Evolutionary conservation across 169 alveolate genomes (phyloP).

Genomic region (Eimeria mitis): DNA sequence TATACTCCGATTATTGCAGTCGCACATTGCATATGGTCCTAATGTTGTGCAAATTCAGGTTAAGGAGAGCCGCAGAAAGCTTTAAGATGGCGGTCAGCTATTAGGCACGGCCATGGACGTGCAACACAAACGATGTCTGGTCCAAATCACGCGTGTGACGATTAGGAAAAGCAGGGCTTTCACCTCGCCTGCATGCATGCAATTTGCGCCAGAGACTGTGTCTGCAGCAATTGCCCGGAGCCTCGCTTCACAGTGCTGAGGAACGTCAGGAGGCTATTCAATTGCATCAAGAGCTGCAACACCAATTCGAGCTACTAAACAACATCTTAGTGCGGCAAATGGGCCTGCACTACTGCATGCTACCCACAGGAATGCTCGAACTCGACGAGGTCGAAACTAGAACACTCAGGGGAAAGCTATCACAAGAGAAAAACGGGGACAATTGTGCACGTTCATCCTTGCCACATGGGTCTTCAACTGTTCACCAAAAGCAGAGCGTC

Average conservation of each 20-base stretch:
- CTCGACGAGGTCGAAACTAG: not conserved
- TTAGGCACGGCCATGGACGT: not conserved
- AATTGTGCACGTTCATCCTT: not conserved
- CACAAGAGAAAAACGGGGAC: not conserved
- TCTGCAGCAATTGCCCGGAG: slow-evolving; percentile 66
- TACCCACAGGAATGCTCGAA: slow-evolving; percentile 8
- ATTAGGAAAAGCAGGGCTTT: not conserved
- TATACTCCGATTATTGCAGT: not conserved
- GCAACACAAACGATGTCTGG: not conserved
- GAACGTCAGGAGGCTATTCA: slow-evolving; percentile 48
- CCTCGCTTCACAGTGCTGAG: slow-evolving; percentile 4
- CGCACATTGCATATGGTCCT: not conserved
- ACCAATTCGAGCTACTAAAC: slow-evolving; percentile 22
- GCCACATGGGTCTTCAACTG: not conserved
- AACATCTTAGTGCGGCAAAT: slow-evolving; percentile 22
- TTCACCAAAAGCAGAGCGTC: not conserved
- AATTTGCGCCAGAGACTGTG: not conserved
- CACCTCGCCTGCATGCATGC: not conserved
- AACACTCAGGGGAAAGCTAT: not conserved
- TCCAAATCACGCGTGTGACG: not conserved
- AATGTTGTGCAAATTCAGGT: slow-evolving; percentile 33
- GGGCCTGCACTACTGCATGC: slow-evolving; percentile 32
- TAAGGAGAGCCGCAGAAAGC: slow-evolving; percentile 42
- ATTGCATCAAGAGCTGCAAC: slow-evolving; percentile 40
- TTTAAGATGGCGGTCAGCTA: slow-evolving; percentile 41